phyloP scores from a whole-genome alignment of 1,284 basidiomycete species.

The Cryptococcus sp. region DNA sequence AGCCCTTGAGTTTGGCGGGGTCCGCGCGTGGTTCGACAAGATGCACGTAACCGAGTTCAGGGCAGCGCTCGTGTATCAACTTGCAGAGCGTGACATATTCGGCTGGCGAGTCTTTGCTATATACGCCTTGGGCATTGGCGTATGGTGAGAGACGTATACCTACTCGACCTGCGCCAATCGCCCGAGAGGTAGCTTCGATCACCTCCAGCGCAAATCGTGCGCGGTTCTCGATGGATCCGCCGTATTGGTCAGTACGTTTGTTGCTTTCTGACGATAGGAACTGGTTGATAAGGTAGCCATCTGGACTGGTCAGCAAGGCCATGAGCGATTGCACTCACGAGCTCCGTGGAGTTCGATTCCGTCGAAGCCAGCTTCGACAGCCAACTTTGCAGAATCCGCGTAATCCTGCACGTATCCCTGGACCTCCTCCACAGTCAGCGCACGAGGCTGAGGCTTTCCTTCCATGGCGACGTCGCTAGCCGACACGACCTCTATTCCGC shows the following conservation, averaged over 20 bases:
- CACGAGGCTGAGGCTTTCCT: constrained; percentile 34
- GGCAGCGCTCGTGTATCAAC: constrained; percentile 51
- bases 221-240: constrained; percentile 61
- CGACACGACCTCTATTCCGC: constrained; percentile 38
- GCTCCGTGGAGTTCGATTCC: constrained; percentile 60
- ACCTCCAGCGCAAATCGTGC: constrained; percentile 59
- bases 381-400: constrained; percentile 57
- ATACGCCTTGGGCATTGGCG: constrained; percentile 54
- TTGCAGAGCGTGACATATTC: constrained; percentile 13
- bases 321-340: constrained; percentile 17
- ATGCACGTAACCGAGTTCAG: constrained; percentile 63
- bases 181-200: constrained; percentile 56
- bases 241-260: constrained; percentile 62
- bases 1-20: constrained; percentile 26
- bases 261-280: constrained; percentile 61
- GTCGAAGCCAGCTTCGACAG: constrained; percentile 65
- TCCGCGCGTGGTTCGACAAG: constrained; percentile 56
- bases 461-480: constrained; percentile 51
- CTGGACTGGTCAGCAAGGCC: constrained; percentile 10
- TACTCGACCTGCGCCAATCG: constrained; percentile 58
- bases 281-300: constrained; percentile 54
- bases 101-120: not conserved
- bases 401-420: constrained; percentile 56
- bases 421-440: constrained; percentile 37
- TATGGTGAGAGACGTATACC: constrained; percentile 61